A percentile compares a stretch with the other conserved stretches of the same genome.
Evolutionary conservation across 2,329 filamentous ascomycete species (phyloP).

Genomic region (Fusarium sp.): DNA sequence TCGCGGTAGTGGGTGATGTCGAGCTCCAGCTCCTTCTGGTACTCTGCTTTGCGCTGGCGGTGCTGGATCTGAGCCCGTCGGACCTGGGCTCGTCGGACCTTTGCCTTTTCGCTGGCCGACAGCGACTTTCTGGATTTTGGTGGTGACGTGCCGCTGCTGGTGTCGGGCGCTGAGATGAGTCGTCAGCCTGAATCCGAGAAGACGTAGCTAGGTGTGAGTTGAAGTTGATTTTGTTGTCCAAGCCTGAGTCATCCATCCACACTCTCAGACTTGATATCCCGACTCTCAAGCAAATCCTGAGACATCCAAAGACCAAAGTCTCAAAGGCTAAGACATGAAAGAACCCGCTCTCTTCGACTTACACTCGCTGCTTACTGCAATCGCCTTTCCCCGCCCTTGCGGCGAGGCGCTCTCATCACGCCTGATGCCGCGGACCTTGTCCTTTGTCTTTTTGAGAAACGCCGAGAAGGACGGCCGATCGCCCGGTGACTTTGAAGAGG

Average conservation of each 20-base stretch:
- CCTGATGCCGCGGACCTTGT: conserved; percentile 34
- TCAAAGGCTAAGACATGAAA: not conserved
- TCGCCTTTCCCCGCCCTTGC: conserved; percentile 19
- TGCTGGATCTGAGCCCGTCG: conserved; percentile 66
- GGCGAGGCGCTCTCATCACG: conserved; percentile 22
- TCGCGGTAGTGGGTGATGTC: conserved; percentile 62
- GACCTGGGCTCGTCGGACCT: conserved; percentile 63
- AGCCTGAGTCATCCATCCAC: not conserved
- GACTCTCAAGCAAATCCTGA: not conserved
- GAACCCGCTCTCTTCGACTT: conserved; percentile 22
- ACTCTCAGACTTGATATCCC: not conserved
- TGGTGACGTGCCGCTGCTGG: conserved; percentile 20
- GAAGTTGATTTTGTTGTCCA: not conserved
- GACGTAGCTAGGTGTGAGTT: not conserved
- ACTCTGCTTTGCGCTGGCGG: conserved; percentile 67
- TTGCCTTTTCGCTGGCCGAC: conserved; percentile 54
- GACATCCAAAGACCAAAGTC: not conserved
- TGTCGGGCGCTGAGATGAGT: conserved; percentile 25
- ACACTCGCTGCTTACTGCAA: conserved; percentile 40
- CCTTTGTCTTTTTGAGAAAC: conserved; percentile 60
- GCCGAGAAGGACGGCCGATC: conserved; percentile 59
- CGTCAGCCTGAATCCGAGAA: conserved; percentile 14
- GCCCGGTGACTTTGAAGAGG: conserved; percentile 1
- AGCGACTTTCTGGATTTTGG: conserved; percentile 36
- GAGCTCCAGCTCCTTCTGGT: conserved; percentile 65